phyloP scores from a whole-genome alignment of 2,329 filamentous ascomycete species.

The Trichophyton schoenleinii region DNA sequence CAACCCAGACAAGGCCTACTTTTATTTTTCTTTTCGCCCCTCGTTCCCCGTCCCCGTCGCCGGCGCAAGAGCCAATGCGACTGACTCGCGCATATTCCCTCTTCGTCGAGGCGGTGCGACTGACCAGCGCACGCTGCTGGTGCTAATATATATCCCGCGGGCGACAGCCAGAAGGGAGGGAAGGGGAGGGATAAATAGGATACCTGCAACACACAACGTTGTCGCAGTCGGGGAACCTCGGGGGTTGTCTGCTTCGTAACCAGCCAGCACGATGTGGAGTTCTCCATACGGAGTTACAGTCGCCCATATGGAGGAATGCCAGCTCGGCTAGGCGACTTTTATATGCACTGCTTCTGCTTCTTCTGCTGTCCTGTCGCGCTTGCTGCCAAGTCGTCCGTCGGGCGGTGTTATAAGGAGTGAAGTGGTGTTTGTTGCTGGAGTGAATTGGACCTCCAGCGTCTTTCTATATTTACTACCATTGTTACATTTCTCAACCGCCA shows the following conservation, averaged over 20 bases:
- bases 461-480: too few species aligned
- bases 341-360: not conserved
- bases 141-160: not conserved
- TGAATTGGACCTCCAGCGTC: not conserved
- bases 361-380: not conserved
- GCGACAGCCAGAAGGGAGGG: not conserved
- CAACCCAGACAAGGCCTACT: not conserved
- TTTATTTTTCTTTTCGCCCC: not conserved
- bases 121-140: not conserved
- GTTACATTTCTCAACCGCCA: not conserved
- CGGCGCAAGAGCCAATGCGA: not conserved
- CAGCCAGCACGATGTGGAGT: not conserved
- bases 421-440: not conserved
- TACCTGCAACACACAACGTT: too few species aligned
- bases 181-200: too few species aligned
- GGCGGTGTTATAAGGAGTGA: not conserved
- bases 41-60: not conserved
- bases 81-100: not conserved
- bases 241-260: not conserved
- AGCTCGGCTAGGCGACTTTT: not conserved
- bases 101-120: conserved; percentile 1
- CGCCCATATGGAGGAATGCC: not conserved
- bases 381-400: not conserved
- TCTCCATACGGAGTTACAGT: not conserved
- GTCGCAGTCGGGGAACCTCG: not conserved